Evolutionary conservation across 2,329 filamentous ascomycete genomes (phyloP), one percentile per base, ranked within the genome.

Genomic region (Sarocladium oryzae): DNA sequence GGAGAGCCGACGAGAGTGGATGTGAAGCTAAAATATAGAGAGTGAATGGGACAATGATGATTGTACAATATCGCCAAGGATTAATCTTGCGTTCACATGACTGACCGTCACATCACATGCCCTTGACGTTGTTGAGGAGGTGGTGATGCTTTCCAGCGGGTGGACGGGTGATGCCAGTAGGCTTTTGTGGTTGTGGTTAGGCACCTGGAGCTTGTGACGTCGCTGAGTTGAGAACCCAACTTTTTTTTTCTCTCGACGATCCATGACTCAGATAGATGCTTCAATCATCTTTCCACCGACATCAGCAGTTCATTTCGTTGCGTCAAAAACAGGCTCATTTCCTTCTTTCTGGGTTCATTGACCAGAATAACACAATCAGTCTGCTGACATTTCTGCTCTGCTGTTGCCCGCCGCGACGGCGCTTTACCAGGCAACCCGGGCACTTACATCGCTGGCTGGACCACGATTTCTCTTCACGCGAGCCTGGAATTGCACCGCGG

Each of bases 401-500:
- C 18, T 26, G 26, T 48, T 21, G 43, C 28, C 43, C 40, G n/a
- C n/a, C n/a, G 53, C 32, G 16, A 52, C 52, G 54, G 54, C 54
- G 13, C 23, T 49, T 28, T 46, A 40, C 26, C 24, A 16, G 9
- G 18, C 15, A 23, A 20, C 15, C 15, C 30, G 41, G 35, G 38
- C 38, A 52, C 54, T 54, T 54, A 56, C 41, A 56, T 51, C 52
- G 43, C 38, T 50, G 37, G 45, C 50, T 10, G 37, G 21, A 41
- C 50, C 40, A 43, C 26, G 43, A 48, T 10, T 30, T 13, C 18
- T 28, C 13, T 28, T 28, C 24, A 32, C 3, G 6, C 11, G 18
- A n/a, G 7, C 1, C 2, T 13, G n/a, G 16, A n/a, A n/a, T 15
- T 7, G 5, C 13, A 13, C 26, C 10, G 32, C 55, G 48, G 54